Conservation (phyloP, 306 rosid genomes). For the barrel medic (Medicago truncatula) region DNA sequence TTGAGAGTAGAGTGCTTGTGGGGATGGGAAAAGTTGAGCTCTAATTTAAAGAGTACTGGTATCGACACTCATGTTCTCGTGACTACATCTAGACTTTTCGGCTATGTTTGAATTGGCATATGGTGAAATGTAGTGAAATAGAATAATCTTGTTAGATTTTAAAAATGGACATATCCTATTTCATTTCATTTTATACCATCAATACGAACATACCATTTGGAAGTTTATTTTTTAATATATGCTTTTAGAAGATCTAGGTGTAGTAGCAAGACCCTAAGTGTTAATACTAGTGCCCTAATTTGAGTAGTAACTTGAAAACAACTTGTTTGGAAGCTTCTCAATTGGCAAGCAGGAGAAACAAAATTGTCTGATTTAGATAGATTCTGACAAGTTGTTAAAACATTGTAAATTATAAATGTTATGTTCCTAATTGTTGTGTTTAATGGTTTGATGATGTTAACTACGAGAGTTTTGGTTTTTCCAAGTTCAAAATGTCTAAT, state of each 20-base stretch:
- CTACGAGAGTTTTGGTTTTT: not conserved
- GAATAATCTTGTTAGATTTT: not conserved
- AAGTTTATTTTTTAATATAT: not conserved
- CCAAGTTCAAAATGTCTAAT: not conserved
- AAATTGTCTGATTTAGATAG: constrained; percentile 5
- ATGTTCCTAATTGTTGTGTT: not conserved
- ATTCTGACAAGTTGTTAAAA: not conserved
- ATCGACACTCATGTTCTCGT: not conserved
- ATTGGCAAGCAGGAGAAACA: no score
- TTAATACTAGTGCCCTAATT: not conserved
- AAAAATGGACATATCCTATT: not conserved
- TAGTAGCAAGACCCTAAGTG: not conserved
- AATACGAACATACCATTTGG: not conserved
- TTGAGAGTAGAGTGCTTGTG: no score
- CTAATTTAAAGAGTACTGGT: not conserved
- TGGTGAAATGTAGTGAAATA: not conserved
- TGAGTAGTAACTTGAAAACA: not conserved
- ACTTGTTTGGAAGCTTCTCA: constrained; percentile 22
- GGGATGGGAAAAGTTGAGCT: not conserved
- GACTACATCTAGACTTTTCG: not conserved
- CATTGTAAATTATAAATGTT: constrained; percentile 21
- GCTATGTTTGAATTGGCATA: not conserved
- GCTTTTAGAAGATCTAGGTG: not conserved
- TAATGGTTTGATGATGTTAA: not conserved
- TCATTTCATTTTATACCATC: not conserved